Conservation (phyloP, 257 asterid genomes). For the Cordia subcordata region DNA sequence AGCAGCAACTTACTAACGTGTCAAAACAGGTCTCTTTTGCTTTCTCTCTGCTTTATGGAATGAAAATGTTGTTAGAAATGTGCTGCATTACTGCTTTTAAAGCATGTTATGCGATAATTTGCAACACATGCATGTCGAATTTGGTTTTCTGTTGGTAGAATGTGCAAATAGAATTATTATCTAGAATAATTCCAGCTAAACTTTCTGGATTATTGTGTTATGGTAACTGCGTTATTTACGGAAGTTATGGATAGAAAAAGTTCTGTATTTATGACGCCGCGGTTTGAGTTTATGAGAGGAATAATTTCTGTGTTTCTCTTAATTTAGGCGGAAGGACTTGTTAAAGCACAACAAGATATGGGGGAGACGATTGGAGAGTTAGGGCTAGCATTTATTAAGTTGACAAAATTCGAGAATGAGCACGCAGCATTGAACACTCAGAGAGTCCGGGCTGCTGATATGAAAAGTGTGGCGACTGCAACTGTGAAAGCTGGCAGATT, state of each 20-base stretch:
- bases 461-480: conserved; percentile 78
- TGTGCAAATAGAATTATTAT: too few relatives aligned
- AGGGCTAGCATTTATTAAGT: conserved; percentile 78
- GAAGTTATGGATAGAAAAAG: too few relatives aligned
- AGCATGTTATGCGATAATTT: too few relatives aligned
- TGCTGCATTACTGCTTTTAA: too few relatives aligned
- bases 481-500: conserved; percentile 90
- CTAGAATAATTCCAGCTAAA: too few relatives aligned
- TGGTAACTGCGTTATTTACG: too few relatives aligned
- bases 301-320: not conserved
- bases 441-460: conserved; percentile 71
- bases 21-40: conserved; percentile 64
- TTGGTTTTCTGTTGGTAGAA: too few relatives aligned
- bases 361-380: conserved; percentile 91
- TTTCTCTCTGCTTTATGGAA: conserved; percentile 4
- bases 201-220: too few relatives aligned
- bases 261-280: not conserved
- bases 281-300: not conserved
- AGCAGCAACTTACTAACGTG: conserved; percentile 74
- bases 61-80: not conserved
- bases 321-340: conserved; percentile 81
- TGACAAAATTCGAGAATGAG: conserved; percentile 85
- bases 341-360: conserved; percentile 84
- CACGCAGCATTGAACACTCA: conserved; percentile 56
- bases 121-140: too few relatives aligned